Evolutionary conservation across 805 yeast species (phyloP).

Genomic region (Hanseniaspora meyeri): DNA sequence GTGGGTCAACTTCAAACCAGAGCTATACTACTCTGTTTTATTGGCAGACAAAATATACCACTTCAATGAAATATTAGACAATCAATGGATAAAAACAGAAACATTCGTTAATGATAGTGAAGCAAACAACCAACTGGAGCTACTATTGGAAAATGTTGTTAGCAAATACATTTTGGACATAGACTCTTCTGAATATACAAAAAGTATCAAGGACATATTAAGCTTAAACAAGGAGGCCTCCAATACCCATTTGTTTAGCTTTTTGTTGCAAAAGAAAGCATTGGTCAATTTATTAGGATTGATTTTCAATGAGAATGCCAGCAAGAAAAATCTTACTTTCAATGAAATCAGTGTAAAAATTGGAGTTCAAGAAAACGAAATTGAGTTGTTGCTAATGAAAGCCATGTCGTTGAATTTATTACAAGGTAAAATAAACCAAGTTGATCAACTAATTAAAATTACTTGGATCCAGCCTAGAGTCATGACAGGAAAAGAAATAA

Average conservation of each 20-base stretch:
- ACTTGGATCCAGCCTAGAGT: conserved; percentile 96
- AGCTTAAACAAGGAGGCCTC: neutral
- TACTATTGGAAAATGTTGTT: conserved; percentile 49
- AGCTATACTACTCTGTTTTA: conserved; percentile 73
- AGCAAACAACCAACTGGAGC: conserved; percentile 45
- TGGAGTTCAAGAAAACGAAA: conserved; percentile 46
- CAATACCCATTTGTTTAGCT: conserved; percentile 26
- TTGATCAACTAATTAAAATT: conserved; percentile 60
- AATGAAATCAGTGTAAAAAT: conserved; percentile 63
- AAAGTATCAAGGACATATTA: conserved; percentile 23
- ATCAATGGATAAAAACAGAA: conserved; percentile 35
- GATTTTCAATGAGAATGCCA: conserved; percentile 62
- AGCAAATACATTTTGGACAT: conserved; percentile 72
- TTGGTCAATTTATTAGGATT: conserved; percentile 83
- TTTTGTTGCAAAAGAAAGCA: conserved; percentile 80
- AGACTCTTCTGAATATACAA: conserved; percentile 30
- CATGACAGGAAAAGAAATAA: conserved; percentile 69
- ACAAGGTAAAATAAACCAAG: conserved; percentile 85
- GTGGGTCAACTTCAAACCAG: conserved; percentile 48
- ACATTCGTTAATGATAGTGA: conserved; percentile 43
- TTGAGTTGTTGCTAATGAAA: conserved; percentile 84
- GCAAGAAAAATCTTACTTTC: conserved; percentile 53
- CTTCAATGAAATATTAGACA: conserved; percentile 88
- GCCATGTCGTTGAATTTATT: conserved; percentile 74
- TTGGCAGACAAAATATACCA: conserved; percentile 87